Base-by-base conservation (phyloP, 306 rosid species). In the Citrullus mucosospermus region DNA sequence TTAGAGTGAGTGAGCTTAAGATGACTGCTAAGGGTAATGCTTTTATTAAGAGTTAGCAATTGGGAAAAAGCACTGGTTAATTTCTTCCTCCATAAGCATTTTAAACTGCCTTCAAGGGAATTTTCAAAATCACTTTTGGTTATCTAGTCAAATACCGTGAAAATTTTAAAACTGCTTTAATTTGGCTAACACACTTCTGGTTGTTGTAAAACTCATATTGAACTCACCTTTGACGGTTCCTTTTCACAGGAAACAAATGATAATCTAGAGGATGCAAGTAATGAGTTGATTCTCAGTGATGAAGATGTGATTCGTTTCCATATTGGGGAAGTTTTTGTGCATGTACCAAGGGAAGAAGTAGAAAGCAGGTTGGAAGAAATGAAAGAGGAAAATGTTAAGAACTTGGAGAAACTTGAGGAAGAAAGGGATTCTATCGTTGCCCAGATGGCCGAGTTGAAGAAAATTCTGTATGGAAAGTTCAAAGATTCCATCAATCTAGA, bases 401-500 rank as follows among this genome's bases (percentile, higher is more conserved):
- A 87, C 65, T 70, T 95, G 83, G 92, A 79, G 85, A 92, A 88
- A 43, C 96, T 91, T 11, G 84, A 85, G 70, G 92, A 81, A 82
- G 97, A 92, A 89, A 95, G 88, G 88, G 85, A 81, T 22, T 86
- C 91, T 17, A 69, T 95, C 53, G 78, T 92, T 51, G 89, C 90
- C 68, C 96, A 95, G 88, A 95, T 95, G 97, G 66, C 87, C 17
- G 91, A 88, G 74, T 81, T 92, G 87, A 92, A 95, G 93, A 85
- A 83, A 84, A 84, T 92, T 76, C 77, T 95, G 87, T 95, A 95
- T 20, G 97, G 88, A 12, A 95, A 95, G 85, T 92, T 95, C 91
- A 88, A 92, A 63, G 98, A 95, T 78, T 95, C 98, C 15, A 95
- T 95, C 85, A 95, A 95, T 89, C 97, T 95, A 58, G 97, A 95